These are phyloP conservation scores for Arthrobotrys musiformis DNA, from an alignment of 2,329 filamentous ascomycete species.

Conservation along the genomic window DNA sequence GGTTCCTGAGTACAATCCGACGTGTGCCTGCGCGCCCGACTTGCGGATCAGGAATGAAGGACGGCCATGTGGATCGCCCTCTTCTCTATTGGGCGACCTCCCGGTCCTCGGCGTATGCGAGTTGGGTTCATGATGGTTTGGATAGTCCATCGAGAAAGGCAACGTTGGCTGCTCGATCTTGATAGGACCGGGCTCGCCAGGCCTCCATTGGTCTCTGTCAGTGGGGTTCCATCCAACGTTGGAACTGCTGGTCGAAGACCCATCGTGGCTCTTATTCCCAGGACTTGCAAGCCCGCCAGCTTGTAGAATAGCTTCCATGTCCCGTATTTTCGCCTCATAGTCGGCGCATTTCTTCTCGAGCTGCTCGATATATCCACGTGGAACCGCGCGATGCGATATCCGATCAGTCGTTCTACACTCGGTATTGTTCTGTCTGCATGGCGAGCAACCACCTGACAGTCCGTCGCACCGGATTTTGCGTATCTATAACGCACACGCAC, in stretches of 20 bases:
- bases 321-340: constrained; percentile 74
- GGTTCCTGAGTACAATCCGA: constrained; percentile 68
- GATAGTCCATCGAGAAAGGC: constrained; percentile 35
- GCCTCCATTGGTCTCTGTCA: constrained; percentile 34
- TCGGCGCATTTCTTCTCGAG: constrained; percentile 71
- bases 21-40: constrained; percentile 56
- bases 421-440: constrained; percentile 79
- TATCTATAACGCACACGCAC: constrained; percentile 66
- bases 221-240: constrained; percentile 39
- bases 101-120: constrained; percentile 8
- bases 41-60: constrained; percentile 58
- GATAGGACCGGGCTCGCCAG: constrained; percentile 12
- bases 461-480: constrained; percentile 90
- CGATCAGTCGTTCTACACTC: constrained; percentile 87
- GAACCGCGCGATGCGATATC: constrained; percentile 82
- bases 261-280: constrained; percentile 25
- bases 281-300: constrained; percentile 62
- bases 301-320: constrained; percentile 74
- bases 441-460: constrained; percentile 80
- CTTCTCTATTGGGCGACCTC: constrained; percentile 16
- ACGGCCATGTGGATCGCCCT: constrained; percentile 28
- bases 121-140: neutral
- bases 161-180: constrained; percentile 49
- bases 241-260: constrained; percentile 29
- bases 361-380: constrained; percentile 79